Evolutionary conservation across 1,284 basidiomycete species (phyloP), one percentile per base, ranked within the genome.

Genomic region (Coniferiporia sulphurascens): DNA sequence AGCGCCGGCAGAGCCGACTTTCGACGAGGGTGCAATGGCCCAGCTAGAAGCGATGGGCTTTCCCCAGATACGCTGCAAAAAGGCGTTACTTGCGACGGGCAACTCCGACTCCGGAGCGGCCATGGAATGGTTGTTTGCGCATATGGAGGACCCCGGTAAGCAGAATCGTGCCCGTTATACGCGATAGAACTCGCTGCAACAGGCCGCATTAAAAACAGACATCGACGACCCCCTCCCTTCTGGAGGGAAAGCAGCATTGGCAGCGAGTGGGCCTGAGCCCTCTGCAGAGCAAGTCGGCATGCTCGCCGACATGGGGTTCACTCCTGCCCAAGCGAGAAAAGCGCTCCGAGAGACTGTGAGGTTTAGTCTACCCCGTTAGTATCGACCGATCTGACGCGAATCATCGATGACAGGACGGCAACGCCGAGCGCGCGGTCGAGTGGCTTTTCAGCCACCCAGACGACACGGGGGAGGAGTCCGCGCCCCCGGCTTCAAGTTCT

Each of bases 361-460:
- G 73, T 0, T 19, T 22, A 15, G 12, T 41, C 9, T 41, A 41
- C 9, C 38, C 12, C 15, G 15, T 41, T 12, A 10, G 38, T 41
- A 8, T 10, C 38, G 38, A 41, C 15, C 38, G 9, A 12, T 41
- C 38, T 41, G 15, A 41, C 15, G 7, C 9, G 9, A 8, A 41
- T 12, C 7, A 41, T 12, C 15, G 3, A 41, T 52, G 63, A 2
- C 65, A 95, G 88, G 78, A 76, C 48, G 87, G 87, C 17, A 83
- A 93, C 67, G 73, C 85, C 0, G 95, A 96, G 66, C 82, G 89
- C 22, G 95, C 95, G 0, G 86, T 98, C 2, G 95, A 97, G 65
- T 99, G 96, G 96, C 76, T 98, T n/a, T 98, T 99, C 75, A 93
- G 84, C 62, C 91, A 99, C 68, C 90, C 95, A 0, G 93, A 93